phyloP scores from a whole-genome alignment of 176 grass and related monocot genomes.

The Elymus sibiricus region DNA sequence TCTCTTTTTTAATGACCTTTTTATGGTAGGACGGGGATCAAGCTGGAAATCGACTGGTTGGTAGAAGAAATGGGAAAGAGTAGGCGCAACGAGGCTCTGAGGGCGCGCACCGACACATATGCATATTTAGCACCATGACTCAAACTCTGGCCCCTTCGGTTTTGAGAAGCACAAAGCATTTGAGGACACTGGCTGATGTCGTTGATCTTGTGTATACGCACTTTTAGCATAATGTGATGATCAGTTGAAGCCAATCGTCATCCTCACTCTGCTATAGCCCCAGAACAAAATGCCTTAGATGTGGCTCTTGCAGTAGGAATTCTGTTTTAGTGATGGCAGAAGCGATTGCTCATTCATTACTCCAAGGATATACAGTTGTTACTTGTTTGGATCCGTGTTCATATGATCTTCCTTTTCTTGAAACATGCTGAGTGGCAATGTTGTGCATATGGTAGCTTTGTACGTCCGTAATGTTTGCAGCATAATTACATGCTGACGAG shows the following conservation, averaged over 20 bases:
- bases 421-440: neutral
- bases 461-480: neutral
- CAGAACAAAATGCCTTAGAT: constrained; percentile 4
- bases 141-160: neutral
- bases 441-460: constrained; percentile 21
- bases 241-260: neutral
- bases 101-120: constrained; percentile 40
- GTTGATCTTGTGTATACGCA: neutral
- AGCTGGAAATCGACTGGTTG: constrained; percentile 81
- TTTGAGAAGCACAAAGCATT: constrained; percentile 18
- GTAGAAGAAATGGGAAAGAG: constrained; percentile 77
- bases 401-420: constrained; percentile 5
- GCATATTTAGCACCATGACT: constrained; percentile 42
- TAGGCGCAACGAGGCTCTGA: constrained; percentile 66
- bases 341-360: neutral
- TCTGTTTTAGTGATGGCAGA: constrained; percentile 18
- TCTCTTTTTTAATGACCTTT: neutral
- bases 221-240: neutral
- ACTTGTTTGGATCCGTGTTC: constrained; percentile 20
- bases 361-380: constrained; percentile 5
- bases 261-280: neutral
- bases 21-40: constrained; percentile 68
- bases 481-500: too few species aligned
- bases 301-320: constrained; percentile 16
- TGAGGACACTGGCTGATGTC: constrained; percentile 9